Base-by-base conservation (phyloP, 495 filamentous ascomycete genomes). In the Aspergillus asperescens region DNA sequence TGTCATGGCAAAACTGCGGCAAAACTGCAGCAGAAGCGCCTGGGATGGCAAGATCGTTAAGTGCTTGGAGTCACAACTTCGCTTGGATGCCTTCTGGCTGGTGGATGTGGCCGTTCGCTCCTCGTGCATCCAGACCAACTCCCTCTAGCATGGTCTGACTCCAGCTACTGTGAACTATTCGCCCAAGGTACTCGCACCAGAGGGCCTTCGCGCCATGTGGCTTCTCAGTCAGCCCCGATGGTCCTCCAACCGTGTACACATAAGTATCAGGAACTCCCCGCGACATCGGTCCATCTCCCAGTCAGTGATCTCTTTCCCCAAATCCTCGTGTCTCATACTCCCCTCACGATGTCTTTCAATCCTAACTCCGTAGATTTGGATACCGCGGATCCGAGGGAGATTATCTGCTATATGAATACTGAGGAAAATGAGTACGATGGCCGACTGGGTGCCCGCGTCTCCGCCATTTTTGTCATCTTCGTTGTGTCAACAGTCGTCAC, bases 391-490 rank as follows among this genome's bases (percentile, higher is more conserved):
- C 48, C 58, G 6, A 47, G 57, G 4, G 50, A 73, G 4, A 46
- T 76, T 12, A 48, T 68, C 34, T 54, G 43, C 23, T 54, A 47
- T 20, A 60, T 74, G 18, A 59, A 64, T 16, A 47, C 51, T 40
- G 48, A 54, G 12, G 59, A 52, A 9, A 76, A 75, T 53, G 72
- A 75, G 6, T 77, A 74, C 50, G 62, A 76, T 19, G 74, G 74
- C 40, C 65, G 63, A 8, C 44, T 75, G 2, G 74, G 74, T 24
- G 69, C 68, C 0, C 67, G 73, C 6, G 59, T 77, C 37, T 77
- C 72, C 0, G 54, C 74, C 22, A 65, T 76, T 46, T 76, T 76
- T 49, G 73, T 77, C 13, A 76, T 75, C 44, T 55, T 74, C 5
- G 41, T 72, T 31, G 50, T 68, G 47, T 75, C 73, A 23, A 62